phyloP scores from a whole-genome alignment of 2,329 filamentous ascomycete genomes.

The Curvularia lunata region DNA sequence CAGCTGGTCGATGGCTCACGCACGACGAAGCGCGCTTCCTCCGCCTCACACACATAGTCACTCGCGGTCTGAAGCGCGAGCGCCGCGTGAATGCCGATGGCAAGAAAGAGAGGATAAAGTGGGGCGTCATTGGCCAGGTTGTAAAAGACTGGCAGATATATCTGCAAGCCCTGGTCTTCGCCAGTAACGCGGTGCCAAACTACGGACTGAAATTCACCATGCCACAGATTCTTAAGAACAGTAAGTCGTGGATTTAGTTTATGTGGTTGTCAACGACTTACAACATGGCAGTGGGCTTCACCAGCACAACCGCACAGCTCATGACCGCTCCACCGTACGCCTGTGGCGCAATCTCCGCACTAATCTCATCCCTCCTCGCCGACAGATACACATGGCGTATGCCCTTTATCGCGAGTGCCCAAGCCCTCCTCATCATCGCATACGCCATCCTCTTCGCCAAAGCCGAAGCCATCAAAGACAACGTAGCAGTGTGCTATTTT shows the following conservation, averaged over 20 bases:
- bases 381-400: slow-evolving; percentile 32
- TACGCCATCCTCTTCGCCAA: slow-evolving; percentile 56
- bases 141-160: slow-evolving; percentile 59
- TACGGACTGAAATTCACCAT: slow-evolving; percentile 48
- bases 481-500: slow-evolving; percentile 54
- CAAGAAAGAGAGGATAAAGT: slow-evolving; percentile 24
- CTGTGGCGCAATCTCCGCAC: slow-evolving; percentile 29
- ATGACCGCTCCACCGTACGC: slow-evolving; percentile 35
- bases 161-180: slow-evolving; percentile 50
- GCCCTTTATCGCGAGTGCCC: slow-evolving; percentile 28
- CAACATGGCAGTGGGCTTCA: slow-evolving; percentile 29
- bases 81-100: slow-evolving; percentile 20
- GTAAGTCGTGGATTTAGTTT: not conserved
- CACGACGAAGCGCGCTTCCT: slow-evolving; percentile 55
- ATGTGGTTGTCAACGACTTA: not conserved
- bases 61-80: slow-evolving; percentile 20
- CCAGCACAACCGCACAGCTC: slow-evolving; percentile 32
- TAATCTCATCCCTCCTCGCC: slow-evolving; percentile 23
- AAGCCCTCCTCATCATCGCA: slow-evolving; percentile 45
- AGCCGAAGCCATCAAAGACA: slow-evolving; percentile 44
- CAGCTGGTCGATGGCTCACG: slow-evolving; percentile 59
- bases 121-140: slow-evolving; percentile 43
- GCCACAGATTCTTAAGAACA: slow-evolving; percentile 21
- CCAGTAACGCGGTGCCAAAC: slow-evolving; percentile 30
- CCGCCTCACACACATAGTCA: slow-evolving; percentile 30